Percentiles rank a stretch among this genome's conserved stretches.
Evolutionary conservation across 2,329 filamentous ascomycete genomes (phyloP).

Genomic region (Talaromyces amestolkiae): DNA sequence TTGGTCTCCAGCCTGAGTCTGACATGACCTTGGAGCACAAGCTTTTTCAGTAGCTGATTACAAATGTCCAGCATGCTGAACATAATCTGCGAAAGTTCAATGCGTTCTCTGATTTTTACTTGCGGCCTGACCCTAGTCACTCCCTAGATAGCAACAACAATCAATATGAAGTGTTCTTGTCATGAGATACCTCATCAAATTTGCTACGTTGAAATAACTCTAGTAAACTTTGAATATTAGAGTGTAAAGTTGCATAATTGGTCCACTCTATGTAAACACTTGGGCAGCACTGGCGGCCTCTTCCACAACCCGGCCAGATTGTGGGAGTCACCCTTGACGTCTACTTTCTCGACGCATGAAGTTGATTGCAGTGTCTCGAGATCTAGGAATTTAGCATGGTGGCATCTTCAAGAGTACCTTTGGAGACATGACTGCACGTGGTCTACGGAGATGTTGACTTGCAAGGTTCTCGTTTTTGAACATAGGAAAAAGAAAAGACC

Average conservation of each 20-base stretch:
- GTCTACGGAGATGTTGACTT: background rate
- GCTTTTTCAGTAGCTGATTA: conserved; percentile 57
- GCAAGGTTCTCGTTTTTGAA: background rate
- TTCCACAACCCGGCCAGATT: background rate
- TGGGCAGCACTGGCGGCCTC: background rate
- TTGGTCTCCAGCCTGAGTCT: conserved; percentile 93
- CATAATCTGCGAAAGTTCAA: background rate
- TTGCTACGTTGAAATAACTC: background rate
- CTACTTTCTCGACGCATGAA: background rate
- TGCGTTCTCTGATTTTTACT: conserved; percentile 1
- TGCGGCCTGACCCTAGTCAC: conserved; percentile 17
- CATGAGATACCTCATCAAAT: background rate
- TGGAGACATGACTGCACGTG: background rate
- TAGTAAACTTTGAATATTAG: too few species aligned
- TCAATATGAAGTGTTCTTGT: background rate
- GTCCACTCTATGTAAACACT: background rate
- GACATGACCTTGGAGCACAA: conserved; percentile 99
- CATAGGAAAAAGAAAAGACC: background rate
- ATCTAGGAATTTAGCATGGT: background rate
- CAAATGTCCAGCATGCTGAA: background rate
- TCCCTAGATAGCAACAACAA: conserved; percentile 14
- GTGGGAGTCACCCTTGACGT: background rate
- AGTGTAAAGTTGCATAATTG: background rate
- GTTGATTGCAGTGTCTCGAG: background rate
- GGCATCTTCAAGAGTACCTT: background rate